Evolutionary conservation across 2,329 filamentous ascomycete species (phyloP).

Genomic region (Clonostachys chloroleuca): DNA sequence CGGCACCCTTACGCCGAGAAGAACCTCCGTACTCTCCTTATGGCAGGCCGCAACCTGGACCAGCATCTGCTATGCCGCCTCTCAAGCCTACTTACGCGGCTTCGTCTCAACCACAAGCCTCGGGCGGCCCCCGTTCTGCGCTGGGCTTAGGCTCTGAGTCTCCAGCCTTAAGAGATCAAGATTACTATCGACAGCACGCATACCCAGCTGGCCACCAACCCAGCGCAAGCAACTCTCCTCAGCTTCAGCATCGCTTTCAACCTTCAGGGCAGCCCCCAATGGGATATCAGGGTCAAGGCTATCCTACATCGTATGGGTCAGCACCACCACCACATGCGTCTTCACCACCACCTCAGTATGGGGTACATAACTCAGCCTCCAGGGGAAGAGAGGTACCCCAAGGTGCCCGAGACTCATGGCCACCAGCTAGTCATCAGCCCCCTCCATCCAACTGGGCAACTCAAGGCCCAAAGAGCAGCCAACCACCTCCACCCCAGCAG

Average conservation of each 20-base stretch:
- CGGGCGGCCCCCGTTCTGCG: constrained; percentile 30
- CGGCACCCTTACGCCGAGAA: constrained; percentile 41
- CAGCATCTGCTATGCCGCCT: constrained; percentile 44
- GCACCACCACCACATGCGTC: constrained; percentile 31
- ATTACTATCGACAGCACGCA: constrained; percentile 40
- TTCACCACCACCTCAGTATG: constrained; percentile 54
- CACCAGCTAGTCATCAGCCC: constrained; percentile 18
- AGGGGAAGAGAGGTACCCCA: constrained; percentile 36
- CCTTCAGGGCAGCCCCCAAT: constrained; percentile 29
- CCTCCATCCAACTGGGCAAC: constrained; percentile 18
- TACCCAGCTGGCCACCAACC: constrained; percentile 26
- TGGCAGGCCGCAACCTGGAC: constrained; percentile 21
- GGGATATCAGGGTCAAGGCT: constrained; percentile 35
- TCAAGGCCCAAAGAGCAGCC: constrained; percentile 22
- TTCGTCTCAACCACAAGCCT: constrained; percentile 40
- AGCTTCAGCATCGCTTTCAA: constrained; percentile 40
- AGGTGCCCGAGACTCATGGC: constrained; percentile 30
- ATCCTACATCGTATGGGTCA: constrained; percentile 33
- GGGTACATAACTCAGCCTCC: constrained; percentile 36
- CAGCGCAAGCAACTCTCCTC: constrained; percentile 37
- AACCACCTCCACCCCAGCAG: constrained; percentile 23
- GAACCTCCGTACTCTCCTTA: constrained; percentile 44
- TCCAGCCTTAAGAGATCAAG: constrained; percentile 28
- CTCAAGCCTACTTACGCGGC: constrained; percentile 48
- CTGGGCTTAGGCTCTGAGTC: constrained; percentile 31